Conservation (phyloP, 1,139 yeast genomes). For the Kurtzmaniella quercitrusa region DNA sequence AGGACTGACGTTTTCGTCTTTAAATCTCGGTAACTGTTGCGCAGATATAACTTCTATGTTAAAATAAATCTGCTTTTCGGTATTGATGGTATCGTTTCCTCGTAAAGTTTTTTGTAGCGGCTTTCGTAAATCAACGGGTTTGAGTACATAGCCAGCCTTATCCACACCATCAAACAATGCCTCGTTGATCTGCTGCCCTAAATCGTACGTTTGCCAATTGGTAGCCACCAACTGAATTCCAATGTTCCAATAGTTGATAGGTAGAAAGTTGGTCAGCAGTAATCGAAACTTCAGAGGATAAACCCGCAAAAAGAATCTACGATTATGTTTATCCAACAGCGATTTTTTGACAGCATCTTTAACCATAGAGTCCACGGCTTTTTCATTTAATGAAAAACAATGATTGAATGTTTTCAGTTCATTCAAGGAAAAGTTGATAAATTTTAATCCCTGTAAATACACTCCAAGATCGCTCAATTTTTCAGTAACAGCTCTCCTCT, state of each 20-base stretch:
- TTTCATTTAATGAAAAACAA: conserved; percentile 83
- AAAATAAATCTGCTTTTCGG: conserved; percentile 14
- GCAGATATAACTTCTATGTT: conserved; percentile 66
- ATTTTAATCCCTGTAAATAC: conserved; percentile 70
- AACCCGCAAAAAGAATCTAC: conserved; percentile 70
- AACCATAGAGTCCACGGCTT: conserved; percentile 56
- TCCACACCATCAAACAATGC: conserved; percentile 66
- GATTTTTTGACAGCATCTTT: conserved; percentile 53
- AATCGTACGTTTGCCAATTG: conserved; percentile 92
- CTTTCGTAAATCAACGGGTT: conserved; percentile 50
- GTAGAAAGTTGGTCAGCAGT: conserved; percentile 76
- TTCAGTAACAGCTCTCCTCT: conserved; percentile 24
- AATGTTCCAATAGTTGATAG: conserved; percentile 71
- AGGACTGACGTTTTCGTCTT: conserved; percentile 49
- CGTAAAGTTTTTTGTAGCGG: conserved; percentile 28
- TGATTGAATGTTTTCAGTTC: conserved; percentile 80
- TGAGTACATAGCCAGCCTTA: conserved; percentile 70
- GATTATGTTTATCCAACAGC: conserved; percentile 71
- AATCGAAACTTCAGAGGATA: conserved; percentile 82
- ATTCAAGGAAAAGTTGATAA: conserved; percentile 78
- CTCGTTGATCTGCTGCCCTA: conserved; percentile 86
- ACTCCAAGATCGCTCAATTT: conserved; percentile 62
- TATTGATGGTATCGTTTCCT: conserved; percentile 5
- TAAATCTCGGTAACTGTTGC: conserved; percentile 76
- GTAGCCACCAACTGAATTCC: conserved; percentile 96